Conservation (phyloP, 345 rosid species). For the Clausena lansium region DNA sequence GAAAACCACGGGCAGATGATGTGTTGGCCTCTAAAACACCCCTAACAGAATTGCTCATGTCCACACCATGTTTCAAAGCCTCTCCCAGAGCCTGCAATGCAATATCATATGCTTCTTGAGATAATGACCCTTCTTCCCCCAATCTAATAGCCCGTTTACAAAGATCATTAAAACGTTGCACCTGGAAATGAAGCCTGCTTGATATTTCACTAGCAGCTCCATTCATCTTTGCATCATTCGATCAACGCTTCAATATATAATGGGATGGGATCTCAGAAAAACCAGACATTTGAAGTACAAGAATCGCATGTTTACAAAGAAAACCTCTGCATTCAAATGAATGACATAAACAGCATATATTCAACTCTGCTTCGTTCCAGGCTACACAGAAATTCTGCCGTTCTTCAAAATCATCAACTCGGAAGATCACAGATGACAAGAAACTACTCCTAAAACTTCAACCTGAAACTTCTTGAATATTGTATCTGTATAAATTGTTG, state of each 20-base stretch:
- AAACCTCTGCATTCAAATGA: slow-evolving; percentile 43
- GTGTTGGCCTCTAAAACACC: slow-evolving; percentile 29
- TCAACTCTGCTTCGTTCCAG: slow-evolving; percentile 33
- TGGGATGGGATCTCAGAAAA: slow-evolving; percentile 30
- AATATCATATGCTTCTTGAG: slow-evolving; percentile 37
- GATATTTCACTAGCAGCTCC: slow-evolving; percentile 22
- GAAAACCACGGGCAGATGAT: slow-evolving; percentile 29
- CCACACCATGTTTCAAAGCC: slow-evolving; percentile 24
- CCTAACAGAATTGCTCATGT: slow-evolving; percentile 27
- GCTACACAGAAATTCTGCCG: slow-evolving; percentile 25
- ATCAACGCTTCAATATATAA: slow-evolving; percentile 43
- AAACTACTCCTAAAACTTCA: slow-evolving; percentile 39
- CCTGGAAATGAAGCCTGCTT: slow-evolving; percentile 16
- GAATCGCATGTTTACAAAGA: slow-evolving; percentile 45
- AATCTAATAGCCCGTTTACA: slow-evolving; percentile 39
- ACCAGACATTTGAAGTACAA: slow-evolving; percentile 43
- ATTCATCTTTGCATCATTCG: slow-evolving; percentile 34
- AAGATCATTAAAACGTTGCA: slow-evolving; percentile 41
- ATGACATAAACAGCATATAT: slow-evolving; percentile 37
- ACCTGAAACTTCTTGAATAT: slow-evolving; percentile 46
- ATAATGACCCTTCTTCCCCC: slow-evolving; percentile 40
- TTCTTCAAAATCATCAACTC: slow-evolving; percentile 36
- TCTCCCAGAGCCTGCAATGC: slow-evolving; percentile 40
- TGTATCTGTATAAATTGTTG: slow-evolving; percentile 30
- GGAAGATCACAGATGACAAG: slow-evolving; percentile 35